These are phyloP conservation scores for Ceratocystis cacaofunesta DNA, from an alignment of 2,329 filamentous ascomycete species.

Conservation along the genomic window DNA sequence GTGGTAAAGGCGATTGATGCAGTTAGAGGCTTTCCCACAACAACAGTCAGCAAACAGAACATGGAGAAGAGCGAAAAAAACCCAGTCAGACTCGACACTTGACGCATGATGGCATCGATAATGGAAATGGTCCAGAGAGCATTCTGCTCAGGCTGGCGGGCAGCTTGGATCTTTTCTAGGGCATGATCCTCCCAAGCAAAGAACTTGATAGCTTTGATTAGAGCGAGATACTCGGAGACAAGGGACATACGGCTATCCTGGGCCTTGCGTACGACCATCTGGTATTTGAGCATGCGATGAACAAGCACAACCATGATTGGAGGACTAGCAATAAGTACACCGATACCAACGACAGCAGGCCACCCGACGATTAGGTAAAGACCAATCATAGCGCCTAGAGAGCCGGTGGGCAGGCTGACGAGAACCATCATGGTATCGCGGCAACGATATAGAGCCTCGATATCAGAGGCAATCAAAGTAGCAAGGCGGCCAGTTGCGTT, in stretches of 20 bases:
- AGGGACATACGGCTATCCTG: constrained; percentile 43
- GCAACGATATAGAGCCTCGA: constrained; percentile 38
- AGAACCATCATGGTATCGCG: constrained; percentile 36
- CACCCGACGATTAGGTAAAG: constrained; percentile 42
- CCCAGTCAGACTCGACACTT: constrained; percentile 38
- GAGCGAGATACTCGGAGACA: constrained; percentile 42
- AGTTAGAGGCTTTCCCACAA: constrained; percentile 33
- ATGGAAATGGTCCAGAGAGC: constrained; percentile 39
- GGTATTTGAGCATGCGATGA: constrained; percentile 34
- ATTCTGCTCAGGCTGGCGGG: constrained; percentile 37
- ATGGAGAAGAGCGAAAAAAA: constrained; percentile 38
- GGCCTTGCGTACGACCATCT: constrained; percentile 38
- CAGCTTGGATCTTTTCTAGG: constrained; percentile 34
- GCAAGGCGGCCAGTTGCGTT: constrained; percentile 37
- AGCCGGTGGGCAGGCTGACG: constrained; percentile 33
- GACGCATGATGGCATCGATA: constrained; percentile 31
- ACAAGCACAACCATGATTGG: constrained; percentile 38
- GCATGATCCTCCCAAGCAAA: constrained; percentile 45
- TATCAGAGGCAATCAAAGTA: constrained; percentile 44
- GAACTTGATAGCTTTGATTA: constrained; percentile 45
- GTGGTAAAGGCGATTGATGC: constrained; percentile 45
- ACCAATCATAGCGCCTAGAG: constrained; percentile 33
- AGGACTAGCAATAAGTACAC: constrained; percentile 32
- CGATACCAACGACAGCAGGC: constrained; percentile 38
- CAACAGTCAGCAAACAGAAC: constrained; percentile 37